A percentile compares a stretch with the other conserved stretches of the same genome.
Conservation (phyloP, 805 yeast genomes). For the Saturnispora quitensis region DNA sequence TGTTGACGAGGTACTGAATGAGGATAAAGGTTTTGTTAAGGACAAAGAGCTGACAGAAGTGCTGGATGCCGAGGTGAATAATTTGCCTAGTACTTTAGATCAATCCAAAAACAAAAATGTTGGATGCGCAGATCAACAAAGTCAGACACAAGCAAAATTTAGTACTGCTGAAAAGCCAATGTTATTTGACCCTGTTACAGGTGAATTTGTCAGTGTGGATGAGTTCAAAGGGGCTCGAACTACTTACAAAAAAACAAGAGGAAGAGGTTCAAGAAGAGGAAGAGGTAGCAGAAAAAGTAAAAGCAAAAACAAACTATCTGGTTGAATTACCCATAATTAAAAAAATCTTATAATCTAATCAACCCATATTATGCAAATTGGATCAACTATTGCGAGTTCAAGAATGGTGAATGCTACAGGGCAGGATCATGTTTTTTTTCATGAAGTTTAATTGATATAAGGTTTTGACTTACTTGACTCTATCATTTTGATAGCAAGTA, state of each 20-base stretch:
- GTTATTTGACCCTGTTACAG: constrained; percentile 5
- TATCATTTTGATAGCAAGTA: neutral
- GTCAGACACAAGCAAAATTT: neutral
- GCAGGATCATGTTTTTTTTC: too few relatives aligned
- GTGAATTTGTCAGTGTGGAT: constrained; percentile 1
- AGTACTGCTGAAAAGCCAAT: constrained; percentile 24
- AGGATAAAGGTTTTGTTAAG: constrained; percentile 35
- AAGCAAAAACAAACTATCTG: neutral
- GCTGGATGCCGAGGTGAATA: constrained; percentile 4
- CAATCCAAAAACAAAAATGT: constrained; percentile 10
- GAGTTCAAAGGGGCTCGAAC: constrained; percentile 1
- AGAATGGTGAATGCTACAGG: too few relatives aligned
- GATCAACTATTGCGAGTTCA: too few relatives aligned
- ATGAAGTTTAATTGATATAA: too few relatives aligned
- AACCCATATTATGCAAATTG: too few relatives aligned
- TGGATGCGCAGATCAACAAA: neutral
- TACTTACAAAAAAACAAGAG: neutral
- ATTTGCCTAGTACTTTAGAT: constrained; percentile 2
- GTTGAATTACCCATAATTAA: neutral
- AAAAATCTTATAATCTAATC: too few relatives aligned
- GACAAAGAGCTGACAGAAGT: neutral
- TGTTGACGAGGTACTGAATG: constrained; percentile 21
- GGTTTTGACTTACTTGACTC: neutral
- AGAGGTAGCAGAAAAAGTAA: neutral
- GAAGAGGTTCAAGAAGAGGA: neutral